These are phyloP conservation scores for Suillus tomentosus DNA, from an alignment of 768 basidiomycete genomes.

Conservation along the genomic window DNA sequence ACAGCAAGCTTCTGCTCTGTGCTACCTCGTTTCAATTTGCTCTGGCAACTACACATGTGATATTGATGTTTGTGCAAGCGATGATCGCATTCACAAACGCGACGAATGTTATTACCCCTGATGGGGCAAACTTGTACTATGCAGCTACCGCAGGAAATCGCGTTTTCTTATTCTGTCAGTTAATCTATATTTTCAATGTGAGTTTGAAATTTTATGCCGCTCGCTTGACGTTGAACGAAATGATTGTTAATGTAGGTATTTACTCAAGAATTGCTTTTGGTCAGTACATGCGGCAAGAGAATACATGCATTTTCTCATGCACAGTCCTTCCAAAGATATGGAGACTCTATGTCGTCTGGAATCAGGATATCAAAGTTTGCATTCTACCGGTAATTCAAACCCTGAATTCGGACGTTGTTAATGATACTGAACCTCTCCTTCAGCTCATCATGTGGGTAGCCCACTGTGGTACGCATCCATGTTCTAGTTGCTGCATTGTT, in stretches of 20 bases:
- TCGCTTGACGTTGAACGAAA: neutral
- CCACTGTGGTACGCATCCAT: neutral
- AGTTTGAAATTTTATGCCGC: neutral
- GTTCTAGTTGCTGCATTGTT: neutral
- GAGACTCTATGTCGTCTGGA: neutral
- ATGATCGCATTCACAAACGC: neutral
- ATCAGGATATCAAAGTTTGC: neutral
- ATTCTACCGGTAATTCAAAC: neutral
- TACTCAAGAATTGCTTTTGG: neutral
- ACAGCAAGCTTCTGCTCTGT: neutral
- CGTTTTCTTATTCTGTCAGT: neutral
- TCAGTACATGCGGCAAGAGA: neutral
- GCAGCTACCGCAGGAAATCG: neutral
- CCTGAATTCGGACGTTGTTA: neutral
- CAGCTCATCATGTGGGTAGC: neutral
- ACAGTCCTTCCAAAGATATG: neutral
- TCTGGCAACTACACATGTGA: neutral
- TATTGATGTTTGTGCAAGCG: neutral
- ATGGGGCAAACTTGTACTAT: too few relatives aligned
- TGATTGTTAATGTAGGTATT: neutral
- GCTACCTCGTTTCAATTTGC: neutral
- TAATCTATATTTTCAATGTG: neutral
- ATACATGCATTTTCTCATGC: neutral
- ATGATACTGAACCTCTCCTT: neutral
- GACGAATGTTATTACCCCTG: neutral